Conservation (phyloP, 2,329 filamentous ascomycete species). For the Trichoderma koningiopsis region DNA sequence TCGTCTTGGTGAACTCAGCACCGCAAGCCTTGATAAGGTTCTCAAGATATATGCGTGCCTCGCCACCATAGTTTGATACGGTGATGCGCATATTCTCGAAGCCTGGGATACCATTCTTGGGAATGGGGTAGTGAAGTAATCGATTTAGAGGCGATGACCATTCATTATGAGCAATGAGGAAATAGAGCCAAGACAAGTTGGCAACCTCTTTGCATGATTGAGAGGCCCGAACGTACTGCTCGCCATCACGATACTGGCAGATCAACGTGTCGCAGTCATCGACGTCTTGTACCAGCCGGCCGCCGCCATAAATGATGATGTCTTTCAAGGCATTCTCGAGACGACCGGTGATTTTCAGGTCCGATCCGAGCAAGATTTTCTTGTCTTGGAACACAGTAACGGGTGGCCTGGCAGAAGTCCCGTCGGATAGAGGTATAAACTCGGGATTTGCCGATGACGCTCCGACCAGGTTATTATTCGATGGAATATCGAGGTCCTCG, state of each 20-base stretch:
- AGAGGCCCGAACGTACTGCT: constrained; percentile 75
- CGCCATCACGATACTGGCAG: constrained; percentile 82
- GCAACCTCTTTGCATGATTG: constrained; percentile 80
- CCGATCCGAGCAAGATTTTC: constrained; percentile 73
- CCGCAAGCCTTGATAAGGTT: constrained; percentile 85
- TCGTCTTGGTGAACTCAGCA: constrained; percentile 88
- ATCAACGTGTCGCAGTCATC: constrained; percentile 79
- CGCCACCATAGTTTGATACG: constrained; percentile 93
- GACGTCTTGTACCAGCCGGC: constrained; percentile 65
- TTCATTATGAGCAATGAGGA: constrained; percentile 82
- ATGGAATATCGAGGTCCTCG: constrained; percentile 57
- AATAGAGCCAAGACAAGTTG: constrained; percentile 91
- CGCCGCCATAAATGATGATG: constrained; percentile 72
- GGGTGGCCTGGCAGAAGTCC: constrained; percentile 49
- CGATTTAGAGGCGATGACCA: constrained; percentile 86
- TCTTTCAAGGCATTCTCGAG: constrained; percentile 68
- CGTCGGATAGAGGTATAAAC: constrained; percentile 47
- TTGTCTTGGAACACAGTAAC: constrained; percentile 76
- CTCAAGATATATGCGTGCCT: constrained; percentile 89
- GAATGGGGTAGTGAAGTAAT: constrained; percentile 87
- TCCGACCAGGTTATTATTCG: constrained; percentile 65
- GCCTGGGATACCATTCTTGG: constrained; percentile 73
- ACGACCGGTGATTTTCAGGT: constrained; percentile 70
- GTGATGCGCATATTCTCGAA: constrained; percentile 80
- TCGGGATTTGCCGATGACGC: constrained; percentile 58